Conservation (phyloP, 2,329 filamentous ascomycete genomes). For the Xylaria sp. region DNA sequence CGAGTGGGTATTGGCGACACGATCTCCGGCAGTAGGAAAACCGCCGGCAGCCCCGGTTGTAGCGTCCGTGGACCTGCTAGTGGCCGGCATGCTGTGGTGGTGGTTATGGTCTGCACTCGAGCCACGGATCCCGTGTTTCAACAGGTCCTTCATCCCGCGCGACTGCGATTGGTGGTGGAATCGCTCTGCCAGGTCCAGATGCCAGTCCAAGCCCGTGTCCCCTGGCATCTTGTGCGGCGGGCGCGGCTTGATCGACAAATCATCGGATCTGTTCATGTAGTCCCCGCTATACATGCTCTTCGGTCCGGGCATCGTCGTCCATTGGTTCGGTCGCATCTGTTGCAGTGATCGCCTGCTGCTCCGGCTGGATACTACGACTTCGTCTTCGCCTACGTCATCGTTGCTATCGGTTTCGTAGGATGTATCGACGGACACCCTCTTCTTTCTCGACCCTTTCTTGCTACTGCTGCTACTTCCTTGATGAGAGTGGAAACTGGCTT, state of each 20-base stretch:
- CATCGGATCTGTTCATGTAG: neutral
- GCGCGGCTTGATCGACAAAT: neutral
- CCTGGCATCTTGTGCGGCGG: neutral
- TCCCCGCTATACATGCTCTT: neutral
- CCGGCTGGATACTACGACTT: neutral
- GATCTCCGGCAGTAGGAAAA: neutral
- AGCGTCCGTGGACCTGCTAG: neutral
- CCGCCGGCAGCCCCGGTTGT: neutral
- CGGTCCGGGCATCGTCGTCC: neutral
- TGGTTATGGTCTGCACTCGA: neutral
- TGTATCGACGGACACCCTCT: neutral
- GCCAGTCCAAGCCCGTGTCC: neutral
- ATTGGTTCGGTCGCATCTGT: neutral
- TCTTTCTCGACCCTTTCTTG: neutral
- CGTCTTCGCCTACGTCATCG: neutral
- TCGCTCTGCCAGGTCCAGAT: neutral
- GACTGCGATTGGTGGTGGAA: conserved; percentile 5
- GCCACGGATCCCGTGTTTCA: neutral
- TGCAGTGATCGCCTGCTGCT: neutral
- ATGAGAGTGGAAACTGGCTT: conserved; percentile 15
- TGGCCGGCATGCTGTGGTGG: conserved; percentile 4
- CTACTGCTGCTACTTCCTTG: neutral
- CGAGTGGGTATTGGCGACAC: conserved; percentile 4
- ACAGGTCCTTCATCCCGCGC: neutral
- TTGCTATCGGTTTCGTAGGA: neutral